Evolutionary conservation across 73 alveolate species (phyloP), one percentile per base, ranked within the genome.

Genomic region (Paramecium caudatum): DNA sequence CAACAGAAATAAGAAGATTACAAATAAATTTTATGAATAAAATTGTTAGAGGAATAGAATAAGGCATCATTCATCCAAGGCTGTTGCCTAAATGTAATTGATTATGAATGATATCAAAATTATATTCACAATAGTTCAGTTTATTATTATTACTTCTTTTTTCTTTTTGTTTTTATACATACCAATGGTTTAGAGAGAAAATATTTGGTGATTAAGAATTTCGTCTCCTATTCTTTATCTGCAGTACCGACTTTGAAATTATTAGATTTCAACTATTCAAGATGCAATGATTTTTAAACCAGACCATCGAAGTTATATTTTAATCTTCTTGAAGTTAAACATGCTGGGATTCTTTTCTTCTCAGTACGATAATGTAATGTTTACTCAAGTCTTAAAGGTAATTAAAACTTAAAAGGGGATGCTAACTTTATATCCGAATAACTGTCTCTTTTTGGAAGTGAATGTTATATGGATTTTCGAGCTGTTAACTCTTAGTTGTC

Each of bases 11-110:
- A 5, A 74, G 55, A 74, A 74, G 88, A 74, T 13, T 41, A 5
- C 10, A 74, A 74, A 43, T 74, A 10, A 74, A 74, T 74, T 74
- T 39, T 30, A 74, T 74, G 88, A 74, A 74, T 74, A 37, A 32
- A 10, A 37, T 68, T 3, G 9, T 68, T 5, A 34, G 25, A 30
- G 84, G 61, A 5, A 34, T 68, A 34, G 84, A 68, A 0, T 13
- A 32, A 1, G 84, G 84, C 1, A 32, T 34, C 33, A 68, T 68
- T 34, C n/a, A n/a, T n/a, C n/a, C n/a, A n/a, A n/a, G n/a, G n/a
- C n/a, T n/a, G n/a, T n/a, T n/a, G n/a, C n/a, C n/a, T n/a, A n/a
- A n/a, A n/a, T n/a, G n/a, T n/a, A n/a, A n/a, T n/a, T n/a, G n/a
- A n/a, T n/a, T n/a, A n/a, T n/a, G n/a, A 39, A 39, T 39, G 48